Conservation (phyloP, 441 rosid species). For the Arabidopsis hybrid region DNA sequence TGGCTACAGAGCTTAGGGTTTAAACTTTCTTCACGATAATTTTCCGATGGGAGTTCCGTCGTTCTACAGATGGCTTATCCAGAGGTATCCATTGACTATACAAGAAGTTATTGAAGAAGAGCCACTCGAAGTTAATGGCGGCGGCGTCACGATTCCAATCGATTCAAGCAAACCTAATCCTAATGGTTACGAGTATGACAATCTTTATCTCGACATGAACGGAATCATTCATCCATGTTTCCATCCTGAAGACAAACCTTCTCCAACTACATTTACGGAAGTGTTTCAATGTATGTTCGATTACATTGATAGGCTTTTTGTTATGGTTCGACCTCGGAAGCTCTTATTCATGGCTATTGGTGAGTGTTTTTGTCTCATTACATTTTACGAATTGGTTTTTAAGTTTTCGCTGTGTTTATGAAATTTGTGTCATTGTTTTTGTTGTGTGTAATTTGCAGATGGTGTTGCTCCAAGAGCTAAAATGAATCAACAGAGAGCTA, state of each 20-base stretch:
- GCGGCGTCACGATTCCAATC: slow-evolving; percentile 71
- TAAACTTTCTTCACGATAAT: not conserved
- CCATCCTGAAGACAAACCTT: slow-evolving; percentile 92
- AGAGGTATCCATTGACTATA: slow-evolving; percentile 70
- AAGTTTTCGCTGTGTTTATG: not conserved
- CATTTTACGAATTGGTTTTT: not conserved
- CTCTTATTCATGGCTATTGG: slow-evolving; percentile 88
- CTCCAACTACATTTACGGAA: slow-evolving; percentile 75
- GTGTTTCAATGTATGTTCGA: slow-evolving; percentile 90
- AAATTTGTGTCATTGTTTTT: not conserved
- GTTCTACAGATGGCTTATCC: slow-evolving; percentile 85
- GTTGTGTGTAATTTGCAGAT: slow-evolving; percentile 53
- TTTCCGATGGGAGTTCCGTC: slow-evolving; percentile 82
- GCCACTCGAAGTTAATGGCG: slow-evolving; percentile 53
- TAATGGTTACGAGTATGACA: slow-evolving; percentile 73
- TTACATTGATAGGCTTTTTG: slow-evolving; percentile 83
- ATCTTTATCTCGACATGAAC: slow-evolving; percentile 93
- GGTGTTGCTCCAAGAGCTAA: slow-evolving; percentile 97
- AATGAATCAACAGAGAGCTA: slow-evolving; percentile 91
- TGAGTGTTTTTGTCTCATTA: slow-evolving; percentile 37
- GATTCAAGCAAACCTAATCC: slow-evolving; percentile 82
- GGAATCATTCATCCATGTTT: slow-evolving; percentile 95
- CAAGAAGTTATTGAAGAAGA: slow-evolving; percentile 76
- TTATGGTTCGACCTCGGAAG: slow-evolving; percentile 91
- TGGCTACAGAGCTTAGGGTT: not conserved